Conservation (phyloP, 495 filamentous ascomycete genomes). For the Neurospora sp. region DNA sequence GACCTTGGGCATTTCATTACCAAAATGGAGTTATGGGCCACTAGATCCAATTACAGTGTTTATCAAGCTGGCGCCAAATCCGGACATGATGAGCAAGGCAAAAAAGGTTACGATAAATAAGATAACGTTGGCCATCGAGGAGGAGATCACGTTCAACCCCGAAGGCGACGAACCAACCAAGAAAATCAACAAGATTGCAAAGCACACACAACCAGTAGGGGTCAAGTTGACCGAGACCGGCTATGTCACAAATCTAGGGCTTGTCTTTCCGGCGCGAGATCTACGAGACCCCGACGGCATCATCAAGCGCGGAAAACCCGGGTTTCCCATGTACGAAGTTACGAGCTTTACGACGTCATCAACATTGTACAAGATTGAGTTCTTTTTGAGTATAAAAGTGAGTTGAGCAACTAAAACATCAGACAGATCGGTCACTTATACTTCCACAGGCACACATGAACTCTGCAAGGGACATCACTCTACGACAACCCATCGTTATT, state of each 20-base stretch:
- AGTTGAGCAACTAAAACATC: slow-evolving; percentile 8
- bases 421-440: slow-evolving; percentile 11
- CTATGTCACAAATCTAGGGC: slow-evolving; percentile 80
- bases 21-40: slow-evolving; percentile 93
- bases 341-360: slow-evolving; percentile 89
- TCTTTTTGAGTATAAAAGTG: slow-evolving; percentile 91
- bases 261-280: slow-evolving; percentile 89
- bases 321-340: slow-evolving; percentile 82
- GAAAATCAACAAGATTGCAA: slow-evolving; percentile 78
- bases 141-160: slow-evolving; percentile 95
- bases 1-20: slow-evolving; percentile 80
- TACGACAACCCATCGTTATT: slow-evolving; percentile 91
- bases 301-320: slow-evolving; percentile 70
- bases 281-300: slow-evolving; percentile 80
- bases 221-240: slow-evolving; percentile 78
- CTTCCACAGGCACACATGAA: slow-evolving; percentile 69
- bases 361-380: slow-evolving; percentile 95
- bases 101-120: slow-evolving; percentile 88
- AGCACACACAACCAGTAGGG: slow-evolving; percentile 70
- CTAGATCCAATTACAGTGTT: slow-evolving; percentile 92
- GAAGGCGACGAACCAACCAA: slow-evolving; percentile 94
- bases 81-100: slow-evolving; percentile 82
- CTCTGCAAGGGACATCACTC: slow-evolving; percentile 78
- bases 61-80: slow-evolving; percentile 85
- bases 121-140: slow-evolving; percentile 88